Percentiles rank a stretch among this genome's conserved stretches.
phyloP scores from a whole-genome alignment of 2,329 filamentous ascomycete genomes.

The Xylaria arbuscula region DNA sequence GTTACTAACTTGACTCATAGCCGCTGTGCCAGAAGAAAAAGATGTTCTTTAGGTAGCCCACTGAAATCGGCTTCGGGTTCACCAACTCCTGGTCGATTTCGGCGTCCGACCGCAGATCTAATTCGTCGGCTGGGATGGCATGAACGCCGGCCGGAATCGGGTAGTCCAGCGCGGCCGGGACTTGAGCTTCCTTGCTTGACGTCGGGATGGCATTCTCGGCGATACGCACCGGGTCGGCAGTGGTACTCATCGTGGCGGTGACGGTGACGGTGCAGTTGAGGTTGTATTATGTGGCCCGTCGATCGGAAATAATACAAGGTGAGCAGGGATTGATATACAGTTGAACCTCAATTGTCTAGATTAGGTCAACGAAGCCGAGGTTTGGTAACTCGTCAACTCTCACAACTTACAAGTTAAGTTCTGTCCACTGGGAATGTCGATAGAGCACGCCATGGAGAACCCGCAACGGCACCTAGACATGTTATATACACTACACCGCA shows the following conservation, averaged over 20 bases:
- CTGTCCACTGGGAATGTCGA: slow-evolving; percentile 13
- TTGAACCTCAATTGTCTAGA: slow-evolving; percentile 2
- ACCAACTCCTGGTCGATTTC: slow-evolving; percentile 58
- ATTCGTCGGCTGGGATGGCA: slow-evolving; percentile 52
- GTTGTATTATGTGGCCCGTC: not conserved
- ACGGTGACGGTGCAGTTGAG: not conserved
- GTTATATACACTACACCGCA: slow-evolving; percentile 20
- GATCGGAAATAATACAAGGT: not conserved
- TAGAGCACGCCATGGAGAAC: slow-evolving; percentile 32
- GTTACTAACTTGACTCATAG: slow-evolving; percentile 50
- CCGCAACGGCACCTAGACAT: slow-evolving; percentile 13
- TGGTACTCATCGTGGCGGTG: slow-evolving; percentile 24
- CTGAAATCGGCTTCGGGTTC: slow-evolving; percentile 52
- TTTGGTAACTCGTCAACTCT: not conserved
- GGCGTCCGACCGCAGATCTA: slow-evolving; percentile 60
- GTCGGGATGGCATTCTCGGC: slow-evolving; percentile 28
- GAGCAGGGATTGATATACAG: not conserved
- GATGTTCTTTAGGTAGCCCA: slow-evolving; percentile 60
- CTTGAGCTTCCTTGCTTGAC: slow-evolving; percentile 33
- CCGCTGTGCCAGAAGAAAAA: slow-evolving; percentile 70
- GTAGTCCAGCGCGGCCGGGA: slow-evolving; percentile 43
- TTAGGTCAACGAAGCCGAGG: not conserved
- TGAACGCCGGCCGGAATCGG: slow-evolving; percentile 55
- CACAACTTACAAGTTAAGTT: slow-evolving; percentile 1
- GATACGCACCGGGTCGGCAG: slow-evolving; percentile 24